Evolutionary conservation across 352 stramenopile genomes (phyloP).

Genomic region (Blastocystis sp.): DNA sequence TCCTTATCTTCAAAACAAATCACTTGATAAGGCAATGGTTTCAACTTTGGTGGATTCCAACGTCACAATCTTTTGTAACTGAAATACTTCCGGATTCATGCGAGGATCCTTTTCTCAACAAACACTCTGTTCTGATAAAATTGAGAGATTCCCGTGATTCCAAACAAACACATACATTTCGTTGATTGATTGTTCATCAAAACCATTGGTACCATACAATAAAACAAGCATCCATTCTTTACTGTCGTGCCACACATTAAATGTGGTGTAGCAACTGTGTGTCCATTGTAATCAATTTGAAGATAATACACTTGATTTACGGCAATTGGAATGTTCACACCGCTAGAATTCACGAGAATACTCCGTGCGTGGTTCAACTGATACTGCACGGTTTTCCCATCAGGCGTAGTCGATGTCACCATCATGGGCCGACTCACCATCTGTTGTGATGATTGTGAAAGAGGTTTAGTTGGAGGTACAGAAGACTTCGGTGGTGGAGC

Average conservation of each 20-base stretch:
- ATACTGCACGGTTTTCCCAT: constrained; percentile 37
- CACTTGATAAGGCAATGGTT: constrained; percentile 44
- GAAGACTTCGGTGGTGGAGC: too few relatives aligned
- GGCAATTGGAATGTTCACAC: constrained; percentile 4
- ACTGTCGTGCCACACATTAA: constrained; percentile 15
- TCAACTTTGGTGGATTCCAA: constrained; percentile 52
- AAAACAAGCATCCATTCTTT: constrained; percentile 31
- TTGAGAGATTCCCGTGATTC: constrained; percentile 18
- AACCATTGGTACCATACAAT: constrained; percentile 58
- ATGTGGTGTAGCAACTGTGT: constrained; percentile 17
- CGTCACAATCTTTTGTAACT: not conserved
- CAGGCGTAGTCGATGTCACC: constrained; percentile 4
- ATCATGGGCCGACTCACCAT: not conserved
- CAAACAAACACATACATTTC: not conserved
- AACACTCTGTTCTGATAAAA: not conserved
- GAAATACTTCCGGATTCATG: constrained; percentile 29
- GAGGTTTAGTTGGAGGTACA: not conserved
- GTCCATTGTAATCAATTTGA: constrained; percentile 27
- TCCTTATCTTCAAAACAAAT: not conserved
- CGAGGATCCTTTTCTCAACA: not conserved
- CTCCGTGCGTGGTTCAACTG: constrained; percentile 19
- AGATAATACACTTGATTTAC: constrained; percentile 52
- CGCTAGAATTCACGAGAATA: constrained; percentile 9
- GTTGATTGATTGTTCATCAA: not conserved
- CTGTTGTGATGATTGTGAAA: not conserved